These are phyloP conservation scores for Lachancea mirantina DNA, from an alignment of 805 yeast genomes.

Conservation along the genomic window DNA sequence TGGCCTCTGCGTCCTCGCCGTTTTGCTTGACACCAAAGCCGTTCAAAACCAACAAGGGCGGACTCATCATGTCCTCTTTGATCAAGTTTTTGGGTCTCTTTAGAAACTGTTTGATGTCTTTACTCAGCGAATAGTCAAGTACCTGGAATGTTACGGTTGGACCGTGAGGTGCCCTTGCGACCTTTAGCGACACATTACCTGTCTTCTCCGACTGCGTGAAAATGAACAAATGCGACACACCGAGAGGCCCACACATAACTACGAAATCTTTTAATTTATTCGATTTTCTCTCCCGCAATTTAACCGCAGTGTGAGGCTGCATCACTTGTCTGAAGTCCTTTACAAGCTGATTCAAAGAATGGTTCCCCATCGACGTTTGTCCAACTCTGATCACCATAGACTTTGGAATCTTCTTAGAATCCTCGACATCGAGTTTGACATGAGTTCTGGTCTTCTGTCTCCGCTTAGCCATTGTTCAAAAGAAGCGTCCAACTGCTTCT, in stretches of 20 bases:
- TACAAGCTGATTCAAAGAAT: constrained; percentile 76
- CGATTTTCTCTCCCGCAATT: constrained; percentile 74
- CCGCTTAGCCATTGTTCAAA: constrained; percentile 45
- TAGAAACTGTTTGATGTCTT: constrained; percentile 66
- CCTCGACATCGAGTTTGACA: constrained; percentile 55
- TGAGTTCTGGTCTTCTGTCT: constrained; percentile 84
- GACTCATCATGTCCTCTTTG: constrained; percentile 60
- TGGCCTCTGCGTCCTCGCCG: constrained; percentile 12
- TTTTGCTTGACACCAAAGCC: constrained; percentile 49
- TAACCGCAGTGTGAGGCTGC: constrained; percentile 96
- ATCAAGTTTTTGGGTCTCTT: constrained; percentile 74
- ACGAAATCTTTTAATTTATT: constrained; percentile 86
- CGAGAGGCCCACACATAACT: constrained; percentile 98
- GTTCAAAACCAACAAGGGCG: constrained; percentile 88
- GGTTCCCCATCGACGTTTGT: constrained; percentile 44
- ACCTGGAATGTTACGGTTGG: constrained; percentile 86
- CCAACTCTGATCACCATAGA: constrained; percentile 94
- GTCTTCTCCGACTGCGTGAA: constrained; percentile 73
- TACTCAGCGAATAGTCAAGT: constrained; percentile 66
- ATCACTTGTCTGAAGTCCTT: constrained; percentile 80
- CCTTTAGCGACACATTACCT: constrained; percentile 75
- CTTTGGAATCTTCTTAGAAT: constrained; percentile 67
- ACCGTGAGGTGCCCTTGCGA: constrained; percentile 87
- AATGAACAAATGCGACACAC: constrained; percentile 80
- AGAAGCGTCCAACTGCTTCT: no score